These are phyloP conservation scores for Ganoderma multipileum DNA, from an alignment of 1,284 basidiomycete genomes.

Conservation along the genomic window DNA sequence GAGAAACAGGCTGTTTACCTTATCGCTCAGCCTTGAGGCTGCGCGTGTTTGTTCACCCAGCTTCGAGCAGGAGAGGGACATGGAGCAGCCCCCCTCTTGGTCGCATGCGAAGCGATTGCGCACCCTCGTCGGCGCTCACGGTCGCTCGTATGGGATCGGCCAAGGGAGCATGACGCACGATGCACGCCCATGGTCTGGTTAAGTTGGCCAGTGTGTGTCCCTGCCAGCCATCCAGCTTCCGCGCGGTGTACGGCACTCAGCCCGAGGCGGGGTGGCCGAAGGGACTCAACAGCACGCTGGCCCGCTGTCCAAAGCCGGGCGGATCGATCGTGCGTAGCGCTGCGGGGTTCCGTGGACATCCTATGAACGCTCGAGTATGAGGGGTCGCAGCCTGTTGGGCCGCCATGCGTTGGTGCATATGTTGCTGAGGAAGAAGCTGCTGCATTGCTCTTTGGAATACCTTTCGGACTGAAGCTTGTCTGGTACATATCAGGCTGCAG, in stretches of 20 bases:
- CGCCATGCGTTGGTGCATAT: background rate
- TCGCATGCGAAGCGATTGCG: background rate
- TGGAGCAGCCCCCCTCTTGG: background rate
- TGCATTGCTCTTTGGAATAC: background rate
- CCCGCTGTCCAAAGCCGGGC: too few relatives aligned
- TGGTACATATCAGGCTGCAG: too few relatives aligned
- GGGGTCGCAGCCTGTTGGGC: background rate
- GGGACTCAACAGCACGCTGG: too few relatives aligned
- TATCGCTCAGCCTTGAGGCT: background rate
- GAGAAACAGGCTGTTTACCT: background rate
- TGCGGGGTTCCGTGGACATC: background rate
- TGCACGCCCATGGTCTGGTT: background rate
- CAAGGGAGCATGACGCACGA: background rate
- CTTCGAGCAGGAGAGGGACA: background rate
- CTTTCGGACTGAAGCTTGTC: background rate
- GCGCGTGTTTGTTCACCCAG: background rate
- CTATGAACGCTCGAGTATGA: background rate
- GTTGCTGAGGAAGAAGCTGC: background rate
- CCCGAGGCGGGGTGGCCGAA: too few relatives aligned
- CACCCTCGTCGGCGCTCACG: background rate
- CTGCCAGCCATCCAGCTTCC: too few relatives aligned
- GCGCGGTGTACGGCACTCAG: too few relatives aligned
- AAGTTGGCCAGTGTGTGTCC: too few relatives aligned
- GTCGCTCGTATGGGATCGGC: background rate
- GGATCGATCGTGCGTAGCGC: background rate